Percentiles rank a stretch among this genome's conserved stretches.
These are phyloP conservation scores for Neonectria ditissima DNA, from an alignment of 2,329 filamentous ascomycete genomes.

Conservation along the genomic window DNA sequence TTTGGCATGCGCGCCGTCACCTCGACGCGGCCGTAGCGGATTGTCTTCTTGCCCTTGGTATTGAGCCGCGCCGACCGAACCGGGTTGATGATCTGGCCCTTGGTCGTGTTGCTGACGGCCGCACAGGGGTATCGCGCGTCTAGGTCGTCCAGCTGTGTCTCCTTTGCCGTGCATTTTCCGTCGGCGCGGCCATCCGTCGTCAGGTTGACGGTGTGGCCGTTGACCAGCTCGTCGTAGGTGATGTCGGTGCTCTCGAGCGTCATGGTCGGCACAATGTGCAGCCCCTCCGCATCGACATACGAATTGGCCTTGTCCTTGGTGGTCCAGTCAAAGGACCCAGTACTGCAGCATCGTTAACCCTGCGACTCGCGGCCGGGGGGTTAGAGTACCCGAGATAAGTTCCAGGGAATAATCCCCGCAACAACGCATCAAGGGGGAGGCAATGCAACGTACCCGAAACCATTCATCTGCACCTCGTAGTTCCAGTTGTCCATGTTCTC, in stretches of 20 bases:
- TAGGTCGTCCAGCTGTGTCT: slow-evolving; percentile 23
- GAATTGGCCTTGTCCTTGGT: slow-evolving; percentile 59
- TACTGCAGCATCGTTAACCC: slow-evolving; percentile 28
- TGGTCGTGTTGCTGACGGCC: slow-evolving; percentile 56
- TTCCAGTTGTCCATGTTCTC: slow-evolving; percentile 57
- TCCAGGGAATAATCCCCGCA: background rate
- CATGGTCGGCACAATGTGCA: slow-evolving; percentile 64
- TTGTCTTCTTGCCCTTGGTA: slow-evolving; percentile 59
- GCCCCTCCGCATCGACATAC: slow-evolving; percentile 58
- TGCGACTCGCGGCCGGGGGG: fast-evolving
- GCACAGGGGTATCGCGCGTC: slow-evolving; percentile 47
- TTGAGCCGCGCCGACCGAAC: slow-evolving; percentile 58
- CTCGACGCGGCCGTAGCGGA: slow-evolving; percentile 64
- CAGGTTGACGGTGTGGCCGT: slow-evolving; percentile 58
- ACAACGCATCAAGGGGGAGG: background rate
- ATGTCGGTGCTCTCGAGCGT: slow-evolving; percentile 49
- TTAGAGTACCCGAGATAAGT: background rate
- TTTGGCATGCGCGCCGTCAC: slow-evolving; percentile 64
- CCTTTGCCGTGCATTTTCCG: slow-evolving; percentile 53
- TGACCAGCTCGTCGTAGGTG: slow-evolving; percentile 50
- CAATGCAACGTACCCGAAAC: slow-evolving; percentile 50
- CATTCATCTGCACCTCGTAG: slow-evolving; percentile 56
- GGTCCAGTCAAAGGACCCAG: slow-evolving; percentile 64
- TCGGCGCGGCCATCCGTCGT: slow-evolving; percentile 49
- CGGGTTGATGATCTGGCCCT: slow-evolving; percentile 59